phyloP scores from a whole-genome alignment of 768 basidiomycete genomes.

The Phanerochaete sordida region DNA sequence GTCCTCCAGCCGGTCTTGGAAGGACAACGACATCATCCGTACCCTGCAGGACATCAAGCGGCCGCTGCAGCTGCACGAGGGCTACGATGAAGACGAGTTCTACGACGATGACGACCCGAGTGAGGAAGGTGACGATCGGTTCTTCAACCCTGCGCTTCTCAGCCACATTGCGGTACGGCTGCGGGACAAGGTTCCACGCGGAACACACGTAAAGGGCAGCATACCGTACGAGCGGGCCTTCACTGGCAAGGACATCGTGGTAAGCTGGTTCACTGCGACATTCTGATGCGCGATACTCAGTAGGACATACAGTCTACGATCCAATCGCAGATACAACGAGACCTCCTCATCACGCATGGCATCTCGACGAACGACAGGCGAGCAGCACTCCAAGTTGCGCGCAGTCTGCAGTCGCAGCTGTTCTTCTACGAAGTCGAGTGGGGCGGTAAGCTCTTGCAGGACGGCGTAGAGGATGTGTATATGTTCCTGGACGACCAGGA shows the following conservation, averaged over 20 bases:
- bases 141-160: slow-evolving; percentile 85
- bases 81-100: slow-evolving; percentile 49
- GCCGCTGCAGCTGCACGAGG: slow-evolving; percentile 42
- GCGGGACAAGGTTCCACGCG: slow-evolving; percentile 84
- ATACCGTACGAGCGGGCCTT: slow-evolving; percentile 89
- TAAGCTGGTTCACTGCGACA: slow-evolving; percentile 36
- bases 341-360: slow-evolving; percentile 72
- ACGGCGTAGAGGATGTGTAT: slow-evolving; percentile 91
- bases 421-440: slow-evolving; percentile 98
- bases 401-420: slow-evolving; percentile 86
- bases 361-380: slow-evolving; percentile 75
- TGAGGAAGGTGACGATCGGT: slow-evolving; percentile 59
- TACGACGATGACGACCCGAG: slow-evolving; percentile 48
- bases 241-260: slow-evolving; percentile 92
- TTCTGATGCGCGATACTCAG: slow-evolving; percentile 1
- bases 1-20: slow-evolving; percentile 19
- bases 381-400: slow-evolving; percentile 82
- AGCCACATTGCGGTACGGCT: slow-evolving; percentile 88
- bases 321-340: slow-evolving; percentile 81
- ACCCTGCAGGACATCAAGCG: slow-evolving; percentile 29
- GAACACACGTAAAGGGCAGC: slow-evolving; percentile 87
- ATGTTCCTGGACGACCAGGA: slow-evolving; percentile 86
- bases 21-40: slow-evolving; percentile 25
- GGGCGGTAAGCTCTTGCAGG: slow-evolving; percentile 77
- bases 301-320: slow-evolving; percentile 67